Evolutionary conservation across 768 basidiomycete genomes (phyloP), one percentile per base, ranked within the genome.

Genomic region (Daedaleopsis sinensis): DNA sequence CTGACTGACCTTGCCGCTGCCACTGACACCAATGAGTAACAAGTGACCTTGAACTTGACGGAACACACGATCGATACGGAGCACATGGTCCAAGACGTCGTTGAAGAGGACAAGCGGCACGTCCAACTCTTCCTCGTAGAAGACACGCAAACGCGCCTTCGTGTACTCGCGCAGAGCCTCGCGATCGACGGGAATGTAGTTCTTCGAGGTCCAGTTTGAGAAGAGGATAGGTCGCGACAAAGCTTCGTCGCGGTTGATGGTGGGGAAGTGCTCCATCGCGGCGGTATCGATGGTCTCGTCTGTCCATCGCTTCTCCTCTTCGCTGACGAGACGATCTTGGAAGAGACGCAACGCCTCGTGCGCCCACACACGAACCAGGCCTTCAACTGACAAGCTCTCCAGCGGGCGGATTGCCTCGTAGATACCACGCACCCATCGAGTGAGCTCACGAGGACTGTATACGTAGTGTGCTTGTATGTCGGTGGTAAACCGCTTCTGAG

Each of bases 381-480:
- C 97, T 70, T 99, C 96, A 8, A 96, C 89, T 7, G 93, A 87
- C 32, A 99, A 80, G n/a, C 88, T 87, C 75, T 98, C 97, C 55
- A 99, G 78, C 8, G 97, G 96, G 32, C 89, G 87, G 60, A 99
- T 92, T 11, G 97, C 95, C 73, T 98, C 97, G 71, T 96, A 98
- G 60, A 99, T 91, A 69, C 97, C 97, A 63, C 97, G 86, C 38
- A 93, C 86, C 97, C 97, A 99, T 54, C 97, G 86, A 1, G 97
- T 98, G 32, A 99, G 87, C 73, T 99, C 97, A 82, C 97, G 93
- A 68, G 97, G 97, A 81, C 90, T 93, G 83, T 99, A 99, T 46
- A 99, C 91, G 73, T 99, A 99, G 73, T 99, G 97, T 0, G 96
- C 97, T 75, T 99, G 97, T n/a, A 89, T 76, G 71, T 98, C 96